Percentiles rank a stretch among this genome's conserved stretches.
Conservation (phyloP, 495 filamentous ascomycete genomes). For the Lichina pygmaea region DNA sequence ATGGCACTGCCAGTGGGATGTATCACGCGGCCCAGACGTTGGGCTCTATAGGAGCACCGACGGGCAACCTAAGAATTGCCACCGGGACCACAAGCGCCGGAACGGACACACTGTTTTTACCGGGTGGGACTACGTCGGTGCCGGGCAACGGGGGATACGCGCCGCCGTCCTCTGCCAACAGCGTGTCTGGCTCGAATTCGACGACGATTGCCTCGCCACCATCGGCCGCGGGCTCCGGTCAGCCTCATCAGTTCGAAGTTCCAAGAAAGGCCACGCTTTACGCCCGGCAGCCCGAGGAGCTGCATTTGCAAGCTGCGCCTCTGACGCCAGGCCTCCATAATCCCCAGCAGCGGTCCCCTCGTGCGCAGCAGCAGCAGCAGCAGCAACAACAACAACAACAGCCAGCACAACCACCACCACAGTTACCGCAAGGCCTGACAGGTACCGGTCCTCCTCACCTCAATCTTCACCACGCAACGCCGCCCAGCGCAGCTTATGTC, state of each 20-base stretch:
- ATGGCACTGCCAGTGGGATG: conserved; percentile 7
- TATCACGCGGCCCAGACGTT: conserved; percentile 18
- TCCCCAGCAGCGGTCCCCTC: conserved; percentile 13
- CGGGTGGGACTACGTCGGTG: conserved; percentile 9
- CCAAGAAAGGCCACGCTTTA: conserved; percentile 23
- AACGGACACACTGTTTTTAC: conserved; percentile 11
- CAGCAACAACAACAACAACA: conserved; percentile 12
- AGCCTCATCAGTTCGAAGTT: conserved; percentile 21
- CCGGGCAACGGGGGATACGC: conserved; percentile 5
- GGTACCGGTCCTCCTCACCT: conserved; percentile 28
- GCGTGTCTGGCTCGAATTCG: conserved; percentile 6
- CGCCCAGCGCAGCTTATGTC: conserved; percentile 30
- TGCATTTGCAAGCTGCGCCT: conserved; percentile 43
- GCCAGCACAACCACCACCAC: neutral
- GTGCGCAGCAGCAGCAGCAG: conserved; percentile 16
- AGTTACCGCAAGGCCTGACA: conserved; percentile 21
- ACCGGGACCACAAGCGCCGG: conserved; percentile 12
- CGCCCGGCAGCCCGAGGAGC: conserved; percentile 37
- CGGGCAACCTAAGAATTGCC: conserved; percentile 13
- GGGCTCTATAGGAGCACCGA: conserved; percentile 20
- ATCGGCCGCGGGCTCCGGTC: neutral
- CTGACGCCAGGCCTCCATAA: conserved; percentile 11
- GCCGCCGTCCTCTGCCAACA: conserved; percentile 6
- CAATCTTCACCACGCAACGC: conserved; percentile 35
- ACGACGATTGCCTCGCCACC: conserved; percentile 9